Base-by-base conservation (phyloP, 2,329 filamentous ascomycete species). In the Neofusicoccum kwambonambiense region DNA sequence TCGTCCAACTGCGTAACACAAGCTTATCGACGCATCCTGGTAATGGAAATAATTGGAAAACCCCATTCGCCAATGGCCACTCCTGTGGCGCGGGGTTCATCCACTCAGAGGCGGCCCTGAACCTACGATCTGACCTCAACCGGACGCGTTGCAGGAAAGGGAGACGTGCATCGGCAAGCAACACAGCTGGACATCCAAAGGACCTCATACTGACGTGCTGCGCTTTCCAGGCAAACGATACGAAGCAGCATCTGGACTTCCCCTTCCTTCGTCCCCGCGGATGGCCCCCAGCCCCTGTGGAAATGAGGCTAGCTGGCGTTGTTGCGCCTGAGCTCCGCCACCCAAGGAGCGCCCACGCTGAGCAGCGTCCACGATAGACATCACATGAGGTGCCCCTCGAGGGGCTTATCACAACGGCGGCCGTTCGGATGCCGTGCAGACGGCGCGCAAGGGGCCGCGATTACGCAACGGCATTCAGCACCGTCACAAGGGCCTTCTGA, bases 11-110 rank as follows among this genome's bases (percentile, higher is more conserved):
- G 56, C 31, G 42, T 47, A 19, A 37, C 56, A 60, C 56, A 60
- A 22, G 41, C 42, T 60, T 60, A 60, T 60, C 56, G n/a, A n/a
- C 31, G 31, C n/a, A 60, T 17, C 56, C 56, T 34, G 42, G 56
- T n/a, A 8, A 15, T 9, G 1, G 4, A 27, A 35, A 15, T 11
- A 5, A 47, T 27, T 60, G 56, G 9, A 19, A 8, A n/a, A 6
- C 9, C 9, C 34, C 42, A 47, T 60, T 47, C 41, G 56, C 42
- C 41, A 60, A 60, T 60, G 41, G 19, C 2, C 12, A 4, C 15
- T 17, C n/a, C 15, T 22, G 56, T 47, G 56, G 56, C 27, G 41
- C 31, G 27, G n/a, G 34, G 47, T 13, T 19, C 31, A 9, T 22
- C 56, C 56, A 60, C 31, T 60, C 41, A 60, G 27, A 60, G 17